These are phyloP conservation scores for Solanum rostratum DNA, from an alignment of 257 asterid genomes.

Conservation along the genomic window DNA sequence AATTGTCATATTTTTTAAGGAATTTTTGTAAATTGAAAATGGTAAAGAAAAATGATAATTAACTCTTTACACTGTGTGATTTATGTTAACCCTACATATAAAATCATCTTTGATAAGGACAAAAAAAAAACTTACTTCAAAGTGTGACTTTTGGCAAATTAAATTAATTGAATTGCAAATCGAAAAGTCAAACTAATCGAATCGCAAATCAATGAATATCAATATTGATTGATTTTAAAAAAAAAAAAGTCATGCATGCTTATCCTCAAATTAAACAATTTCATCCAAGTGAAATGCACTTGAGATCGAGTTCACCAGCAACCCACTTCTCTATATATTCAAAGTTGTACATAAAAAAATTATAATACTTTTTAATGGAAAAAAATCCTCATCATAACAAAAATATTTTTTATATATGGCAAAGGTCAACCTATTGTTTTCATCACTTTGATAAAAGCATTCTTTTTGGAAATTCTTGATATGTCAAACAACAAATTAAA, in stretches of 20 bases:
- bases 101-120: background rate
- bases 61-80: too few relatives aligned
- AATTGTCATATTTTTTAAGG: too few relatives aligned
- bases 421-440: background rate
- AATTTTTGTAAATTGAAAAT: too few relatives aligned
- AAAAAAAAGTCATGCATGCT: background rate
- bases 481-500: background rate
- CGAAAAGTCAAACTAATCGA: background rate
- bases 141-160: too few relatives aligned
- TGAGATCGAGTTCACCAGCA: background rate
- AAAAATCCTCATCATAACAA: background rate
- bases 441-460: background rate
- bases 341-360: background rate
- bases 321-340: background rate
- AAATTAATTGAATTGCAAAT: too few relatives aligned
- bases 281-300: background rate
- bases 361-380: background rate
- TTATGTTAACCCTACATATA: background rate
- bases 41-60: too few relatives aligned
- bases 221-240: too few relatives aligned
- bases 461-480: background rate
- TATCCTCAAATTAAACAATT: background rate
- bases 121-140: too few relatives aligned
- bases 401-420: background rate
- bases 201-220: rapidly evolving